A percentile compares a stretch with the other conserved stretches of the same genome.
These are phyloP conservation scores for Suhomyces wounanorum DNA, from an alignment of 1,139 yeast species.

Conservation along the genomic window DNA sequence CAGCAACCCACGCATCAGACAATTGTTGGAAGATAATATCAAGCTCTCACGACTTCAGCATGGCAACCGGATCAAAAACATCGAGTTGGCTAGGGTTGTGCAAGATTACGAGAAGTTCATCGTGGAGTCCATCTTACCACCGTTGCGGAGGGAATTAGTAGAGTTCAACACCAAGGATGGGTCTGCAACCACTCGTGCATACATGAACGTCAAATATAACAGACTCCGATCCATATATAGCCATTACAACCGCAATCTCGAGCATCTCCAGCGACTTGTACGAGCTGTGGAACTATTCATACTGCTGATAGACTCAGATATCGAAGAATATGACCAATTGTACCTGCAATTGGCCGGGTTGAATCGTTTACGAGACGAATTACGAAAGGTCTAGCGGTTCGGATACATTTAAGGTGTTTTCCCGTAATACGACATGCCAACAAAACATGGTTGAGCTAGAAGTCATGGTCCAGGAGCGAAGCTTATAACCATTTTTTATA, in stretches of 20 bases:
- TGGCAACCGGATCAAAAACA: slow-evolving; percentile 24
- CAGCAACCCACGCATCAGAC: slow-evolving; percentile 5
- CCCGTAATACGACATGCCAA: too few relatives aligned
- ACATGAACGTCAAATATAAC: slow-evolving; percentile 20
- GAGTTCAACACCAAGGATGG: slow-evolving; percentile 4
- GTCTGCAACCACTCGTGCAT: slow-evolving; percentile 10
- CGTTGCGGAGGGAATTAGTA: slow-evolving; percentile 26
- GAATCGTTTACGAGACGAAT: slow-evolving; percentile 4
- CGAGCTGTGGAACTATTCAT: slow-evolving; percentile 9
- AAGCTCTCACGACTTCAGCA: slow-evolving; percentile 25
- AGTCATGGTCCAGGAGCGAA: too few relatives aligned
- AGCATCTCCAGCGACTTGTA: slow-evolving; percentile 12
- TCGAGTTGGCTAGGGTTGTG: slow-evolving; percentile 25
- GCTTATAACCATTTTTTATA: too few relatives aligned
- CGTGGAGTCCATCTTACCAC: slow-evolving; percentile 31
- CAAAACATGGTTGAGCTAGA: background rate
- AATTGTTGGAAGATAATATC: slow-evolving; percentile 28
- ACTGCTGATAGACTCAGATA: slow-evolving; percentile 8
- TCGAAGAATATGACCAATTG: slow-evolving; percentile 9
- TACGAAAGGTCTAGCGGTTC: background rate
- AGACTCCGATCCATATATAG: slow-evolving; percentile 13
- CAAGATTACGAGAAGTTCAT: slow-evolving; percentile 34
- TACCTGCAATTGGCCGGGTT: slow-evolving; percentile 15
- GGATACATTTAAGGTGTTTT: too few relatives aligned
- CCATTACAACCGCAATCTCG: slow-evolving; percentile 14